Conservation (phyloP, 495 filamentous ascomycete genomes). For the Immersiella caudata region DNA sequence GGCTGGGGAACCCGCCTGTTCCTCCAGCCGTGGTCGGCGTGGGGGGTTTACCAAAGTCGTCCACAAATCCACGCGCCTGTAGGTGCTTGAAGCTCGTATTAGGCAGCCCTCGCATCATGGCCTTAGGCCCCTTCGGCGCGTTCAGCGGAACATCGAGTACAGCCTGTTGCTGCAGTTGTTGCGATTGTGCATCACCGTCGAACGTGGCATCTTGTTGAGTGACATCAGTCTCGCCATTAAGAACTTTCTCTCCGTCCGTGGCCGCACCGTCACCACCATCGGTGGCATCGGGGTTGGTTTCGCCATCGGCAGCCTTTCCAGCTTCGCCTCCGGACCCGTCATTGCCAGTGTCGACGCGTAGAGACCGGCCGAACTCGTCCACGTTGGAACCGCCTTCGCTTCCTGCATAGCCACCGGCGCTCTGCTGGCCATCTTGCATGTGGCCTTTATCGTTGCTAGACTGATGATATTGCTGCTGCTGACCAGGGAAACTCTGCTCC, state of each 20-base stretch:
- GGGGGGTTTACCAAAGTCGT: slow-evolving; percentile 41
- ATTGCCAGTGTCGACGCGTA: slow-evolving; percentile 36
- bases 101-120: slow-evolving; percentile 83
- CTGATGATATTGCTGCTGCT: slow-evolving; percentile 23
- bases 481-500: slow-evolving; percentile 32
- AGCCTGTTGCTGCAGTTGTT: slow-evolving; percentile 20
- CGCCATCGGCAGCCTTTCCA: slow-evolving; percentile 12
- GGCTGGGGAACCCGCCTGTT: slow-evolving; percentile 37
- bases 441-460: slow-evolving; percentile 19
- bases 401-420: slow-evolving; percentile 19
- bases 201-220: slow-evolving; percentile 18
- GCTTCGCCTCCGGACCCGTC: slow-evolving; percentile 8
- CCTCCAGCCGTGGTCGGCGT: slow-evolving; percentile 41
- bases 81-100: slow-evolving; percentile 67
- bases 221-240: slow-evolving; percentile 31
- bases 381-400: slow-evolving; percentile 39
- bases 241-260: slow-evolving; percentile 25
- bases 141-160: slow-evolving; percentile 55
- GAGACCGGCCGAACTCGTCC: slow-evolving; percentile 58
- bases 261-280: background rate
- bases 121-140: slow-evolving; percentile 90
- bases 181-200: background rate
- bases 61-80: slow-evolving; percentile 52
- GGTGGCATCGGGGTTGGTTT: background rate
- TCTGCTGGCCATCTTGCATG: slow-evolving; percentile 20